Evolutionary conservation across 257 asterid species (phyloP).

Genomic region (Cordia subcordata): DNA sequence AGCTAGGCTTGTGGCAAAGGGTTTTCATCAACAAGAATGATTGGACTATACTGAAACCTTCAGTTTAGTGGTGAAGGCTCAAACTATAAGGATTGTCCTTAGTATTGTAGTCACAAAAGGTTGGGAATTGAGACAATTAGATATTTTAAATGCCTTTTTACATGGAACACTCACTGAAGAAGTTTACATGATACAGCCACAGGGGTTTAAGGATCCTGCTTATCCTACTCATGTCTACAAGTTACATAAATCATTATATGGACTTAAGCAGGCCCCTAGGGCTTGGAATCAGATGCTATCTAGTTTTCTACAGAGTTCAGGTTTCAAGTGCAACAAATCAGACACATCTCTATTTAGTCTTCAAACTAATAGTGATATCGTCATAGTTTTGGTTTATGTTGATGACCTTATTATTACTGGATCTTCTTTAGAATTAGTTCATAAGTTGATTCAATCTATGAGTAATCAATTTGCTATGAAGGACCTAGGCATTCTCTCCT

Average conservation of each 20-base stretch:
- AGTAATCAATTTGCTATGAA: too few relatives aligned
- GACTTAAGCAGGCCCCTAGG: neutral
- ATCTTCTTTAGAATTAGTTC: too few relatives aligned
- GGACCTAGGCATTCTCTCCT: too few relatives aligned
- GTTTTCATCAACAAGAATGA: neutral
- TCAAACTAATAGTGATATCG: too few relatives aligned
- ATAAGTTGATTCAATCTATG: too few relatives aligned
- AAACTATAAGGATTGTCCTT: neutral
- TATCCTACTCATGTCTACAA: neutral
- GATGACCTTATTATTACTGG: too few relatives aligned
- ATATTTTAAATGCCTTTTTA: constrained; percentile 3
- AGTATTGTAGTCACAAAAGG: neutral
- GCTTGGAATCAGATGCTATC: neutral
- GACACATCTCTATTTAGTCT: neutral
- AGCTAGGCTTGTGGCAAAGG: neutral
- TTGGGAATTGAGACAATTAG: neutral
- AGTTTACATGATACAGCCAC: neutral
- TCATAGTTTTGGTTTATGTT: too few relatives aligned
- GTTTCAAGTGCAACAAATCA: neutral
- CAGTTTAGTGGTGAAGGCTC: neutral
- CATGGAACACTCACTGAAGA: neutral
- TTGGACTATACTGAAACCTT: neutral
- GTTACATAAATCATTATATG: neutral
- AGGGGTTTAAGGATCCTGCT: neutral
- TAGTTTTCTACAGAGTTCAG: neutral